Evolutionary conservation across 148 eudicot genomes (phyloP), one percentile per base, ranked within the genome.

Genomic region (Rhododendron henanense): DNA sequence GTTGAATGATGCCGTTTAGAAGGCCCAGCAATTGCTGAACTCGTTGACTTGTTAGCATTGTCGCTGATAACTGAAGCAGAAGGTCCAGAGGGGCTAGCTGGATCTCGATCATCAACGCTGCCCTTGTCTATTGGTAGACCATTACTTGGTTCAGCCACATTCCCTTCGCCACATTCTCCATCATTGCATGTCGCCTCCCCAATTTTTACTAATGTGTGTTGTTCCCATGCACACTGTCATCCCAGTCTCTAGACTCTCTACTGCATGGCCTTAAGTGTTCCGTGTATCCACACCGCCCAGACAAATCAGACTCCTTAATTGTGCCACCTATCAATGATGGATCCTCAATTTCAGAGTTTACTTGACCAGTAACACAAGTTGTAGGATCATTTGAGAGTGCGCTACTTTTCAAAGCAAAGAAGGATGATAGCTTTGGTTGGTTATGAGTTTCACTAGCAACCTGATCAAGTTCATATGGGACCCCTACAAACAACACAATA

Each of bases 381-480:
- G 85, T 71, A 82, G 90, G 83, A 85, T 79, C 90, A 82, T 85
- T 73, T 19, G 89, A 80, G 61, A 84, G 88, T 83, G 85, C 10
- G 48, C 78, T 82, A 55, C 89, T 87, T 92, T 90, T 90, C 77
- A 86, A 80, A 88, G 92, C 65, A 87, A 96, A 91, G 89, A 96
- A 96, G 55, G 91, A 89, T 73, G 96, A 92, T 88, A 96, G 83
- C 89, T 93, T 96, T 55, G 98, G 93, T 92, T 96, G 99, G 85
- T 87, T 93, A 73, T 85, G 74, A 79, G 90, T 87, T 86, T 90
- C 93, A 86, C 86, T 84, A 69, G 86, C 91, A 87, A 96, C 89
- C 90, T 96, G 99, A 84, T 94, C 96, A 71, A 96, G 97, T 84
- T 93, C 95, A 87, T 96, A 96, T 45, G 98, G 95, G 74, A 90